phyloP scores from a whole-genome alignment of 139 green algal species.

The Tetratostichococcus sp. region DNA sequence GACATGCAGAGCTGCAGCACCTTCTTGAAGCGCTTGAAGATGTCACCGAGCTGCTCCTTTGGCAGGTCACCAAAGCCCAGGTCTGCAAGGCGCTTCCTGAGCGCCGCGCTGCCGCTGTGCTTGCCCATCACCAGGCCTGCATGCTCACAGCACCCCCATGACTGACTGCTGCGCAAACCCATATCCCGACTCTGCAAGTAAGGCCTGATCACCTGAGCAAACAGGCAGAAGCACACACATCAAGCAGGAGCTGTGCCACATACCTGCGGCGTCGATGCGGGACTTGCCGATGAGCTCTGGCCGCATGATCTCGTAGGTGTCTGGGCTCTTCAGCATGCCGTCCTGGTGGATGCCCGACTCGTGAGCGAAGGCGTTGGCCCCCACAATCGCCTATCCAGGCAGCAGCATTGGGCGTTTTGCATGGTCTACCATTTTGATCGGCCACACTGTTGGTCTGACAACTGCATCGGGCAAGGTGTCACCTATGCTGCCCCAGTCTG shows the following conservation, averaged over 20 bases:
- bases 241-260: too few species aligned
- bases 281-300: constrained; percentile 90
- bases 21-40: constrained; percentile 95
- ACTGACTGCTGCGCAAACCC: too few species aligned
- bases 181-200: neutral
- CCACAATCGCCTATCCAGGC: constrained; percentile 82
- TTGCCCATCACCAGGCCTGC: constrained; percentile 50
- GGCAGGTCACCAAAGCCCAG: constrained; percentile 79
- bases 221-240: too few species aligned
- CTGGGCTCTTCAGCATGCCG: constrained; percentile 70
- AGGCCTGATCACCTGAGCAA: too few species aligned
- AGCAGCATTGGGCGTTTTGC: too few species aligned
- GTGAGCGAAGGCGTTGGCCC: constrained; percentile 97
- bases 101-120: constrained; percentile 80
- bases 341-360: constrained; percentile 97
- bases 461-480: too few species aligned
- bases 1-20: too few species aligned
- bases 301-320: constrained; percentile 98
- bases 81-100: constrained; percentile 64
- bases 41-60: constrained; percentile 72
- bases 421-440: neutral
- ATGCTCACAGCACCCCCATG: too few species aligned
- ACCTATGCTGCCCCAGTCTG: too few species aligned
- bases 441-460: too few species aligned
- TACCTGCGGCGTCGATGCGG: neutral